These are phyloP conservation scores for Penicillium sp. DNA, from an alignment of 2,329 filamentous ascomycete genomes.

Conservation along the genomic window DNA sequence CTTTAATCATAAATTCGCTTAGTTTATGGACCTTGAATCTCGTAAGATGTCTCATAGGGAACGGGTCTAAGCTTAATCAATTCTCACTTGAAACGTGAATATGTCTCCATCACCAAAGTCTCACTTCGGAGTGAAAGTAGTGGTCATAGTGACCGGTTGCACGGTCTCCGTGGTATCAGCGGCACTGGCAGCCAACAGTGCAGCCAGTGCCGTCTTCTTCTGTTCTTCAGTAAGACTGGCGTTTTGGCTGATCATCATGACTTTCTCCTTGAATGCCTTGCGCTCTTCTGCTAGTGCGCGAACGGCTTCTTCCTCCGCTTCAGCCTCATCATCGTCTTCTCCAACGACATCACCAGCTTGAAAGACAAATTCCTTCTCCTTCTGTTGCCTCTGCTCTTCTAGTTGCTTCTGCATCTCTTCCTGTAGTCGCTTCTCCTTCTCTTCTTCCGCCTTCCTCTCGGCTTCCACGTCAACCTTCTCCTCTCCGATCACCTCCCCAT, in stretches of 20 bases:
- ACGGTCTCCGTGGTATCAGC: neutral
- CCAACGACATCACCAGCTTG: slow-evolving; percentile 2
- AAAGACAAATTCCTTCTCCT: neutral
- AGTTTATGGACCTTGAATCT: neutral
- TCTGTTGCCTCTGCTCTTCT: neutral
- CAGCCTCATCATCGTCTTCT: slow-evolving; percentile 4
- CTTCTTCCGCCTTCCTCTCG: neutral
- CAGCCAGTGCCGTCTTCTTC: neutral
- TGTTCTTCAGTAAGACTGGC: neutral
- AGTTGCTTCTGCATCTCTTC: neutral
- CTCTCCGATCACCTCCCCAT: slow-evolving; percentile 1
- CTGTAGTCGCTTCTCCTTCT: neutral
- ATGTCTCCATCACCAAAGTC: too few species aligned
- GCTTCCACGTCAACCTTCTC: slow-evolving; percentile 6
- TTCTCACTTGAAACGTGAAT: neutral
- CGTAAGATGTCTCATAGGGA: too few species aligned
- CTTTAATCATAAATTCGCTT: neutral
- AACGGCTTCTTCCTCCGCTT: slow-evolving; percentile 5
- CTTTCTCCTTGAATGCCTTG: neutral
- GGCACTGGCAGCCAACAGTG: neutral
- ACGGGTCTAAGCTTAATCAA: neutral
- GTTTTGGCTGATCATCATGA: neutral
- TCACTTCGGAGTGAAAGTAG: neutral
- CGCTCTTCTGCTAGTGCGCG: neutral
- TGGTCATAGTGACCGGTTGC: neutral